phyloP scores from a whole-genome alignment of 148 eudicot genomes.

The Fagopyrum homotropicum region DNA sequence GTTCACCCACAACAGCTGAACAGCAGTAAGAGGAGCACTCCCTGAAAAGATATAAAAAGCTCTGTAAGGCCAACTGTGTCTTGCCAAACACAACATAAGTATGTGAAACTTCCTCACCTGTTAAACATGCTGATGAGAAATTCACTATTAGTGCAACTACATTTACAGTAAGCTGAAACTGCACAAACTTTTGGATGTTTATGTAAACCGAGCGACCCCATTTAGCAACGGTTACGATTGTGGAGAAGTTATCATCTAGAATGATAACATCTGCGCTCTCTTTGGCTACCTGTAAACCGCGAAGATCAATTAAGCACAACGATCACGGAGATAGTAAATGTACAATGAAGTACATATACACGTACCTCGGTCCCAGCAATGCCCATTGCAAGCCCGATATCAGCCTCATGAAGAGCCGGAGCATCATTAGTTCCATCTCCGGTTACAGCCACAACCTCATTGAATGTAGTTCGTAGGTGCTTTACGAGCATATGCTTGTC shows the following conservation, averaged over 20 bases:
- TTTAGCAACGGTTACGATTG: constrained; percentile 30
- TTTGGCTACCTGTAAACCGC: constrained; percentile 23
- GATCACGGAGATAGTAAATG: not conserved
- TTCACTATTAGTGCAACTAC: constrained; percentile 30
- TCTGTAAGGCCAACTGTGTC: not conserved
- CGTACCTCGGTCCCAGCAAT: constrained; percentile 66
- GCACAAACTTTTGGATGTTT: constrained; percentile 39
- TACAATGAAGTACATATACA: not conserved
- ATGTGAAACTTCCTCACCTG: constrained; percentile 18
- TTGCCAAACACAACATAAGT: not conserved
- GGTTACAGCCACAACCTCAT: constrained; percentile 58
- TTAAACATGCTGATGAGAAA: constrained; percentile 25
- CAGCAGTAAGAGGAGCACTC: constrained; percentile 62
- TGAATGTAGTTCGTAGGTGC: constrained; percentile 33
- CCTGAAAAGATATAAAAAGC: constrained; percentile 23
- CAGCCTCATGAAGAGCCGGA: constrained; percentile 64
- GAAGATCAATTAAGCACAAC: not conserved
- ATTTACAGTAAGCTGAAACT: constrained; percentile 39
- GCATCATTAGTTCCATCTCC: constrained; percentile 73
- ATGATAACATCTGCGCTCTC: constrained; percentile 35
- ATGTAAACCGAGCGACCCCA: constrained; percentile 42
- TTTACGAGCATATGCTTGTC: constrained; percentile 56
- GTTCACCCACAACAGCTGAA: constrained; percentile 72
- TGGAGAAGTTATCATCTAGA: constrained; percentile 33
- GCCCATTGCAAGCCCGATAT: constrained; percentile 68